Conservation (phyloP, 78 protist species). For the Anaeramoeba ignava region DNA sequence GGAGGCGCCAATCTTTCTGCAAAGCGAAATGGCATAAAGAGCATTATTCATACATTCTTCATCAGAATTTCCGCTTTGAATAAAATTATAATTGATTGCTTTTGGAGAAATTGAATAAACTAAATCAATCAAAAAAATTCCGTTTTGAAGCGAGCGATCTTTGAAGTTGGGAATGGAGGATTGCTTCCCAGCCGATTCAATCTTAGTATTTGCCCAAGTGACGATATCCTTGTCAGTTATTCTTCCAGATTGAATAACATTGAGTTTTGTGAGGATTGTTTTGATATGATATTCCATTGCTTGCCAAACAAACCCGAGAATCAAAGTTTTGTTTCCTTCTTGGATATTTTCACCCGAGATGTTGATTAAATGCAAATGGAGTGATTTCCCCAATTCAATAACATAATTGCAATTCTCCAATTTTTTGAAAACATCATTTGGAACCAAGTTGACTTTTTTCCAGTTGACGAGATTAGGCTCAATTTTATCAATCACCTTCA, state of each 20-base stretch:
- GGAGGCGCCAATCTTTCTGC: too few relatives aligned
- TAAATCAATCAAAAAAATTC: too few relatives aligned
- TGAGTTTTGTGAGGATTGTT: slow-evolving; percentile 66
- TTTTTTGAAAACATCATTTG: slow-evolving; percentile 38
- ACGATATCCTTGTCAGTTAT: slow-evolving; percentile 51
- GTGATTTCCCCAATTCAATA: slow-evolving; percentile 37
- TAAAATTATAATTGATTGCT: too few relatives aligned
- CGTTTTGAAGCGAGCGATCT: too few relatives aligned
- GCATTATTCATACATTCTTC: too few relatives aligned
- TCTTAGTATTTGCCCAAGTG: slow-evolving; percentile 46
- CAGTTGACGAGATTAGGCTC: slow-evolving; percentile 41
- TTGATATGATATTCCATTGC: too few relatives aligned
- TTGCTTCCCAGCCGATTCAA: too few relatives aligned
- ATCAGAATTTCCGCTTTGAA: too few relatives aligned
- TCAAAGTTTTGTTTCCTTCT: slow-evolving; percentile 61
- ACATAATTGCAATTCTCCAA: slow-evolving; percentile 71
- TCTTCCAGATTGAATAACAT: slow-evolving; percentile 54
- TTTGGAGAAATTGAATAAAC: too few relatives aligned
- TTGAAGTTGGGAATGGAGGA: too few relatives aligned
- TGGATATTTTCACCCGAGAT: slow-evolving; percentile 65
- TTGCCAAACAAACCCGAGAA: too few relatives aligned
- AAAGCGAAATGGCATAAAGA: too few relatives aligned
- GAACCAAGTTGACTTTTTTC: slow-evolving; percentile 25
- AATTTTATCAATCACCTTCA: slow-evolving; percentile 43
- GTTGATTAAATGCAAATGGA: slow-evolving; percentile 47